phyloP scores from a whole-genome alignment of 495 filamentous ascomycete genomes.

The Usnea hakonensis region DNA sequence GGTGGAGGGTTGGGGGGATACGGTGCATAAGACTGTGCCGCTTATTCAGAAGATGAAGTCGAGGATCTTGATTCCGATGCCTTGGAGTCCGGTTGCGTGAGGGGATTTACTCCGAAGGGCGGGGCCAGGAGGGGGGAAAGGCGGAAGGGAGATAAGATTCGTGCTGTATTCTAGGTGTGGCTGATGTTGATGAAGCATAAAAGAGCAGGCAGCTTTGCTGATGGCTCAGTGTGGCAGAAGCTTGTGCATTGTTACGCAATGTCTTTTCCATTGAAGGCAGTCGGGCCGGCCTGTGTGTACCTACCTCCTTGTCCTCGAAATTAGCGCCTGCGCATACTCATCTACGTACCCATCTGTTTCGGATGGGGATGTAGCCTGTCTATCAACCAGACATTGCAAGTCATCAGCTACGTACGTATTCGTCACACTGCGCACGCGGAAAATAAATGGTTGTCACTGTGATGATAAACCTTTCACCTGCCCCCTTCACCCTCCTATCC shows the following conservation, averaged over 20 bases:
- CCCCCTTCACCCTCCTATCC: neutral
- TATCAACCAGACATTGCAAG: neutral
- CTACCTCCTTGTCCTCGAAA: neutral
- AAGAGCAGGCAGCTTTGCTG: neutral
- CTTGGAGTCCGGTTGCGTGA: conserved; percentile 87
- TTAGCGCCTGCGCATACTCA: neutral
- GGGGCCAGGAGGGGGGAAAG: neutral
- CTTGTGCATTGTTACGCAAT: neutral
- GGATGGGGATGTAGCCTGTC: neutral
- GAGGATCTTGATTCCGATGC: conserved; percentile 85
- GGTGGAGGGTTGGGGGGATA: conserved; percentile 93
- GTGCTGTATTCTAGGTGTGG: neutral
- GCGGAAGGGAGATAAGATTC: neutral
- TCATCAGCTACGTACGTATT: no score
- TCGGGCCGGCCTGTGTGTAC: neutral
- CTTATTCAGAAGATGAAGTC: conserved; percentile 95
- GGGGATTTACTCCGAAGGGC: neutral
- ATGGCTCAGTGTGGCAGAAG: neutral
- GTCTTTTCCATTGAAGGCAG: neutral
- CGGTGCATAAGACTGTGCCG: conserved; percentile 96
- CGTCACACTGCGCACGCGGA: neutral
- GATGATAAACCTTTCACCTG: neutral
- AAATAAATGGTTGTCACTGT: neutral
- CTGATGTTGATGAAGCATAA: neutral
- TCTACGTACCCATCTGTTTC: neutral